Base-by-base conservation (phyloP, 345 rosid genomes). In the Diplotaxis tenuifolia region DNA sequence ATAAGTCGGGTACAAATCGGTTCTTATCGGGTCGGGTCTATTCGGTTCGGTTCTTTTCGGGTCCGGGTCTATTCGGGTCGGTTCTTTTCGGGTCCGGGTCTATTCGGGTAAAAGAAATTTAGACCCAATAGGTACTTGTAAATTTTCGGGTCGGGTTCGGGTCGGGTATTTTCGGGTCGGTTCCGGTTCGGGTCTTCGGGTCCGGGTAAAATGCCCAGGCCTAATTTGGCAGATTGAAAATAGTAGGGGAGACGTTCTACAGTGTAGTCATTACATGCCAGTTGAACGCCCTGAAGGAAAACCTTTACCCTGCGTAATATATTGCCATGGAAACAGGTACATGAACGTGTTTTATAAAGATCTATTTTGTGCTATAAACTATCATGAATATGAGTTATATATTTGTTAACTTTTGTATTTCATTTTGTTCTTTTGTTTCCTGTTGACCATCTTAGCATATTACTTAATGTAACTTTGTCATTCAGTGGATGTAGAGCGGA, bases 321-420 rank as follows among this genome's bases (percentile, higher is more conserved):
- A 95, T 72, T 95, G 98, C 86, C 99, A 95, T 66, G 99, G 99
- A 62, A 95, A 95, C 86, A 95, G 98, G 98, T 89, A 78, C 34
- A 6, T 22, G 22, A 38, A 31, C 8, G 29, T 25, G n/a, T 42
- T 62, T 75, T 28, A 20, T 28, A 11, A 53, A 16, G 23, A 25
- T 47, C 59, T 18, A n/a, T n/a, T 34, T 50, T 31, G 42, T 36
- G 52, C 23, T 54, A 22, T 55, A 27, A 16, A 20, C n/a, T 40
- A 10, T 56, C 32, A 19, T 6, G 58, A 10, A 40, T 55, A 19
- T 54, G 62, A 36, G 36, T 10, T 11, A 31, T 50, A 45, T 19
- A 21, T 21, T 61, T 4, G 18, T 34, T 20, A 62, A 53, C 20
- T 65, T 25, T 64, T 6, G n/a, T 18, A 9, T 29, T 9, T 65